phyloP scores from a whole-genome alignment of 2,329 filamentous ascomycete genomes.

The Fusarium duplospermum region DNA sequence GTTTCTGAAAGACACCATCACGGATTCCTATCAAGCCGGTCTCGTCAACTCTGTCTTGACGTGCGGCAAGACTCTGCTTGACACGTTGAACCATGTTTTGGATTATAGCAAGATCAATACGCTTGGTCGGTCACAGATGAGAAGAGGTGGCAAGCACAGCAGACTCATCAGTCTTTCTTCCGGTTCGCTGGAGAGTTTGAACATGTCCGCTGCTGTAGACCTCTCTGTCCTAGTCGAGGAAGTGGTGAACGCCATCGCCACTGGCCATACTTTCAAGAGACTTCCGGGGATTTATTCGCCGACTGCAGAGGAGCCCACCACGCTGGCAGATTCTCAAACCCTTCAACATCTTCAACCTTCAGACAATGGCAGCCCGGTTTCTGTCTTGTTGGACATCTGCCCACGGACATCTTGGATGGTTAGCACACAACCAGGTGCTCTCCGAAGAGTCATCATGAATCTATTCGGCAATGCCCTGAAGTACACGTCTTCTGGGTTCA shows the following conservation, averaged over 20 bases:
- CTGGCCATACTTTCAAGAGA: slow-evolving; percentile 52
- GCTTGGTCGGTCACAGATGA: slow-evolving; percentile 44
- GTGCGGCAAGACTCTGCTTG: slow-evolving; percentile 60
- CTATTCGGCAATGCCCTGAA: slow-evolving; percentile 72
- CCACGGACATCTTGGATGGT: slow-evolving; percentile 62
- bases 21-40: slow-evolving; percentile 53
- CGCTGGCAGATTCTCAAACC: background rate
- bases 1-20: slow-evolving; percentile 58
- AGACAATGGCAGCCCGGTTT: slow-evolving; percentile 46
- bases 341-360: background rate
- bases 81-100: slow-evolving; percentile 62
- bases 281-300: slow-evolving; percentile 3
- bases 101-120: slow-evolving; percentile 57
- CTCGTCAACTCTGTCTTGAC: slow-evolving; percentile 59
- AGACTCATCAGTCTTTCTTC: slow-evolving; percentile 39
- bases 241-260: slow-evolving; percentile 54
- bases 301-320: background rate
- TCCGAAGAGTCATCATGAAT: slow-evolving; percentile 70
- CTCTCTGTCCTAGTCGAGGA: slow-evolving; percentile 51
- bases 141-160: slow-evolving; percentile 33
- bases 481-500: slow-evolving; percentile 65
- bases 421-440: slow-evolving; percentile 62
- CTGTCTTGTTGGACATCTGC: slow-evolving; percentile 63
- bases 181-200: slow-evolving; percentile 48
- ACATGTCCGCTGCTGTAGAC: slow-evolving; percentile 48